Base-by-base conservation (phyloP, 495 filamentous ascomycete species). In the Penicillium mononematosum region DNA sequence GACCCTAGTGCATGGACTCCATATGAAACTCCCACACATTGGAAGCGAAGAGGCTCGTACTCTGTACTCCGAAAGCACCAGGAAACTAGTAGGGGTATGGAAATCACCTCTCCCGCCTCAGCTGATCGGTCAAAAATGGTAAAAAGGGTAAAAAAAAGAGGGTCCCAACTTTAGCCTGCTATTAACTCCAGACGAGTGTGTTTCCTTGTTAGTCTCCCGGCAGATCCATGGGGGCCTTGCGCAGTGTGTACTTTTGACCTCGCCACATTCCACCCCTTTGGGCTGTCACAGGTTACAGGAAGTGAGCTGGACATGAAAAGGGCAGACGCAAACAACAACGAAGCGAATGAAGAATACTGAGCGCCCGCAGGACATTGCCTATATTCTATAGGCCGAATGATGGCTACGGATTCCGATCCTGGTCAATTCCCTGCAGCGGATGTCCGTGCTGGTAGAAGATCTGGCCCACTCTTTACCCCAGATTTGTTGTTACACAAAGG, bases 381-480 rank as follows among this genome's bases (percentile, higher is more conserved):
- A n/a, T 39, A 39, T 47, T 44, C 20, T 32, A 32, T 34, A n/a
- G 25, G 25, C 20, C 16, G 39, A 42, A 58, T 22, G 16, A 58
- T 55, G 49, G 51, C 32, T 39, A 50, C 43, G 38, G 55, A 58
- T 24, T 49, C 47, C 60, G 47, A 65, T 59, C 55, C 59, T 50
- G 49, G 66, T 64, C 55, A 17, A 66, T 68, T 63, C 59, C 67
- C 62, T 73, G 70, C 69, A 71, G 67, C 65, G 60, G 63, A 64
- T 68, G 70, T 75, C 72, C 62, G 70, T 75, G 72, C 72, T 68
- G 64, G 62, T 63, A 66, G 58, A 66, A 61, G 73, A 75, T 75
- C 68, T 67, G 69, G 69, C 67, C 73, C 73, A 76, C 73, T 73
- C 22, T 53, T 53, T 73, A 71, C 73, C 73, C 73, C 73, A 72